These are phyloP conservation scores for Musa beccarii DNA, from an alignment of 176 grass and related monocot genomes.

Conservation along the genomic window DNA sequence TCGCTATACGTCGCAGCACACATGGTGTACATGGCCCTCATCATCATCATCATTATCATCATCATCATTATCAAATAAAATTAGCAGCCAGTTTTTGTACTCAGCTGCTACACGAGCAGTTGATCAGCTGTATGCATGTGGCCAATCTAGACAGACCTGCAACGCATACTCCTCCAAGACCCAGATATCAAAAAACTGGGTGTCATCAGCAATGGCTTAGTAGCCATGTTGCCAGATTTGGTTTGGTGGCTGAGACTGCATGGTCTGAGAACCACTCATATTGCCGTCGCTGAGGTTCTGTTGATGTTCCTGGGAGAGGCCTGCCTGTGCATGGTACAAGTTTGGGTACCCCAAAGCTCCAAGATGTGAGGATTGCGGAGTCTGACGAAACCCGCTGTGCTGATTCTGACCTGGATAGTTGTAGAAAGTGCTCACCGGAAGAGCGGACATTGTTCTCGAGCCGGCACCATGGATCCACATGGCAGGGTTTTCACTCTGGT, in stretches of 20 bases:
- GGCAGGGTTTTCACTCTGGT: slow-evolving; percentile 64
- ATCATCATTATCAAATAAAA: background rate
- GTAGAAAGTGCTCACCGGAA: slow-evolving; percentile 53
- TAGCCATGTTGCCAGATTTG: slow-evolving; percentile 87
- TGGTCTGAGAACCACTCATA: slow-evolving; percentile 44
- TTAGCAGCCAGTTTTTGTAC: background rate
- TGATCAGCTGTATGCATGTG: background rate
- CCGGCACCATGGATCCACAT: slow-evolving; percentile 84
- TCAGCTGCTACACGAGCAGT: background rate
- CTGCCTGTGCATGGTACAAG: slow-evolving; percentile 39
- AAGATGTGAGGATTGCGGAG: slow-evolving; percentile 59
- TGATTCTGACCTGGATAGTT: slow-evolving; percentile 77
- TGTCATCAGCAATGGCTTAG: slow-evolving; percentile 28
- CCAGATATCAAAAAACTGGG: background rate
- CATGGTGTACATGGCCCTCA: slow-evolving; percentile 3
- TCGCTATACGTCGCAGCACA: slow-evolving; percentile 12
- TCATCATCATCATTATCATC: no score
- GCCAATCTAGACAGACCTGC: background rate
- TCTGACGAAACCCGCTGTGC: slow-evolving; percentile 60
- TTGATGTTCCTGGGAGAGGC: slow-evolving; percentile 54
- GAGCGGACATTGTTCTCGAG: slow-evolving; percentile 57
- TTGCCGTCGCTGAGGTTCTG: slow-evolving; percentile 47
- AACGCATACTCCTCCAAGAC: background rate
- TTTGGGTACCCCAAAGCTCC: slow-evolving; percentile 47
- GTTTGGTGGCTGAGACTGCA: slow-evolving; percentile 20